Evolutionary conservation across 2,329 filamentous ascomycete species (phyloP), one percentile per base, ranked within the genome.

Genomic region (Stagonosporopsis chrysanthemi): DNA sequence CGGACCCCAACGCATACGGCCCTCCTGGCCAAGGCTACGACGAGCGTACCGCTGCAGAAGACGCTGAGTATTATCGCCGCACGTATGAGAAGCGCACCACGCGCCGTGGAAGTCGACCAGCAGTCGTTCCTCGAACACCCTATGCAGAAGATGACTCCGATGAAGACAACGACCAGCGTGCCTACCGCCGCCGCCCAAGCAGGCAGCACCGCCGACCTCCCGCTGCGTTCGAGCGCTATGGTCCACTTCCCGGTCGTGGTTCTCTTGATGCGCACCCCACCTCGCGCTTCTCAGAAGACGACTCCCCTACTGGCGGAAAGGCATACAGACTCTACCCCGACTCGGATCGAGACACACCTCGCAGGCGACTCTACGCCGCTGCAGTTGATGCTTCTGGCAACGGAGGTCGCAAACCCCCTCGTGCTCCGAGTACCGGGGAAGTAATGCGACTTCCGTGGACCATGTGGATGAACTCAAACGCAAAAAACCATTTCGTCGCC

Each of bases 401-500:
- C 8, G 44, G 61, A 6, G 38, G 52, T 29, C 63, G 59, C 44
- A 53, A 50, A 14, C 70, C 71, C 12, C 71, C 70, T 29, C 63
- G 59, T 42, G 49, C 71, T 12, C 71, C 70, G 5, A 61, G 61
- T 1, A 72, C 78, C 24, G 75, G 80, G 57, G 79, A 77, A 56
- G 67, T 71, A 7, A 56, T 73, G 58, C 70, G 72, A 31, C 58
- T 75, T 38, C 69, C 71, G 8, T 73, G 73, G 71, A 71, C 63
- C 19, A 71, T 73, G 60, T 77, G 72, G 71, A 74, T 72, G 74
- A 73, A 72, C 38, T 72, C 66, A 6, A 68, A 70, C 31, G 70
- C 72, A 2, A 76, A 76, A 62, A 76, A 76, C 45, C 73, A 75
- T 49, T 68, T 81, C 58, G 74, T 82, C 22, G 79, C 80, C 49